Evolutionary conservation across 2,329 filamentous ascomycete genomes (phyloP).

Genomic region (Fusarium globosum): DNA sequence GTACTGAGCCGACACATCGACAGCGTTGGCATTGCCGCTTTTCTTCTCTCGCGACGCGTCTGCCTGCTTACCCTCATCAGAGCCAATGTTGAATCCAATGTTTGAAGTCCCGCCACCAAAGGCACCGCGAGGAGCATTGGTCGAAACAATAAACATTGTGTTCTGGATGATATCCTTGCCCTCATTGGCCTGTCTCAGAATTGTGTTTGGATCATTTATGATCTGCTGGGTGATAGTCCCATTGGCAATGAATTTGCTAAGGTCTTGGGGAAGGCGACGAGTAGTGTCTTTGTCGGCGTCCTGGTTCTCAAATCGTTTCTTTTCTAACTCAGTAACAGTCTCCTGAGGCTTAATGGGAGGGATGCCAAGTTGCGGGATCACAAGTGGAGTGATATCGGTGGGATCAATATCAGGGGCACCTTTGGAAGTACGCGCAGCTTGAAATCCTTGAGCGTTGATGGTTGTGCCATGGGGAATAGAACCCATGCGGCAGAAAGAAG

Average conservation of each 20-base stretch:
- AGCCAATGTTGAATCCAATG: not conserved
- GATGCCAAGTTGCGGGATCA: not conserved
- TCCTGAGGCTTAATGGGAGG: not conserved
- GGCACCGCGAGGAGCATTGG: not conserved
- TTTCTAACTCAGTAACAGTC: not conserved
- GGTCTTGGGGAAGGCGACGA: not conserved
- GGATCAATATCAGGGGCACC: not conserved
- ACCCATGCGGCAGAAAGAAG: not conserved
- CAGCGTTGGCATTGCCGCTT: not conserved
- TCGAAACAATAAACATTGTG: not conserved
- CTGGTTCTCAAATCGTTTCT: not conserved
- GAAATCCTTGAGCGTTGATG: not conserved
- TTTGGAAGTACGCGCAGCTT: not conserved
- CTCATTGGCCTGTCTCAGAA: not conserved
- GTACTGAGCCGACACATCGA: not conserved
- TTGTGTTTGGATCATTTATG: not conserved
- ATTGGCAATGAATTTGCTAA: fast-evolving
- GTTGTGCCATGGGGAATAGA: not conserved
- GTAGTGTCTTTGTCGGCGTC: not conserved
- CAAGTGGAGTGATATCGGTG: not conserved
- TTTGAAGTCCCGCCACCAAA: not conserved
- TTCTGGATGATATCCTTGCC: not conserved
- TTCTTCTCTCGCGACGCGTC: not conserved
- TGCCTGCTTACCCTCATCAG: not conserved
- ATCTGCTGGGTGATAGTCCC: not conserved